phyloP scores from a whole-genome alignment of 805 yeast species.

The Nakazawaea holstii region DNA sequence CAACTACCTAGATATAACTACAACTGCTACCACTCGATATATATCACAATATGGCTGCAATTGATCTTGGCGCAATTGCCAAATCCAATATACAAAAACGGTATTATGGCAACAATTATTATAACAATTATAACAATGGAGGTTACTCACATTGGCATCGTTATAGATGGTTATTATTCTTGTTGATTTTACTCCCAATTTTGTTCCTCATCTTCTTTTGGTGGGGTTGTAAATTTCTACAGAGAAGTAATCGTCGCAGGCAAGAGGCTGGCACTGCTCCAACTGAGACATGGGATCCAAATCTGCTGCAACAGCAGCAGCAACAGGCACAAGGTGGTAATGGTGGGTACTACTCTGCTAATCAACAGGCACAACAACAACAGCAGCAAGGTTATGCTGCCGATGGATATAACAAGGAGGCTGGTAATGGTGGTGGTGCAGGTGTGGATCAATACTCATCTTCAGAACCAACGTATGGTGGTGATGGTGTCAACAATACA shows the following conservation, averaged over 20 bases:
- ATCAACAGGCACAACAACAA: slow-evolving; percentile 1
- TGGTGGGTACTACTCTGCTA: slow-evolving; percentile 1
- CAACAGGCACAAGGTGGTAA: slow-evolving; percentile 1
- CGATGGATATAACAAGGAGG: background rate
- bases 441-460: background rate
- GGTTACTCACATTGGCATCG: slow-evolving; percentile 1
- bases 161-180: slow-evolving; percentile 9
- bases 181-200: slow-evolving; percentile 5
- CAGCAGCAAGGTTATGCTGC: background rate
- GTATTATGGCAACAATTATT: background rate
- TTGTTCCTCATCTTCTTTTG: background rate
- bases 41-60: slow-evolving; percentile 1
- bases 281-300: slow-evolving; percentile 5
- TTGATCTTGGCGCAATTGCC: background rate
- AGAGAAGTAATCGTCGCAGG: slow-evolving; percentile 2
- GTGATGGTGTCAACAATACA: too few relatives aligned
- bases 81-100: background rate
- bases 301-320: background rate
- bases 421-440: background rate
- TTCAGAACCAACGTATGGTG: background rate
- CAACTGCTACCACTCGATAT: background rate
- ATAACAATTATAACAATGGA: background rate
- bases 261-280: slow-evolving; percentile 7
- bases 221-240: slow-evolving; percentile 1
- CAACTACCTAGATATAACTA: too few relatives aligned